These are phyloP conservation scores for Mycosphaerella sp. DNA, from an alignment of 2,329 filamentous ascomycete genomes.

Conservation along the genomic window DNA sequence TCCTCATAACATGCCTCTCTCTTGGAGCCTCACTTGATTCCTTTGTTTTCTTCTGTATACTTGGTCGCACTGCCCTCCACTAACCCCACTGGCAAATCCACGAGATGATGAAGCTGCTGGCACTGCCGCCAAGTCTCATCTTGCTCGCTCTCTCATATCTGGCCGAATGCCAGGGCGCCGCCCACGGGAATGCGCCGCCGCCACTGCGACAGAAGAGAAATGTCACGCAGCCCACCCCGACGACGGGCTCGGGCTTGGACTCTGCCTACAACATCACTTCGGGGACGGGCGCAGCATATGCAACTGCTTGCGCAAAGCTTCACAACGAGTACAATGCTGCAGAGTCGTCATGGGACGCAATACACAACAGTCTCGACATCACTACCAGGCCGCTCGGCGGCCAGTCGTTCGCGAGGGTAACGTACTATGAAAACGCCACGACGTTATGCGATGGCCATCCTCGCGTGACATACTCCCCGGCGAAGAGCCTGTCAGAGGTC, in stretches of 20 bases:
- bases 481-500: conserved; percentile 17
- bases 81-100: too few species aligned
- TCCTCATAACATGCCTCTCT: too few species aligned
- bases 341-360: neutral
- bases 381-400: conserved; percentile 16
- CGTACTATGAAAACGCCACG: conserved; percentile 27
- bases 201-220: neutral
- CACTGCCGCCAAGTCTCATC: conserved; percentile 16
- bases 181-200: neutral
- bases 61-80: too few species aligned
- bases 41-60: too few species aligned
- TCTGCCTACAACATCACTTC: neutral
- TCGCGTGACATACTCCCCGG: conserved; percentile 25
- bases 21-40: too few species aligned
- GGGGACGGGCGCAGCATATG: conserved; percentile 9
- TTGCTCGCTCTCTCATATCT: conserved; percentile 13
- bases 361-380: conserved; percentile 7
- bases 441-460: conserved; percentile 31
- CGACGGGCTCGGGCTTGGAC: neutral
- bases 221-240: neutral
- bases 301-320: conserved; percentile 8
- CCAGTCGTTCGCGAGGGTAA: conserved; percentile 14
- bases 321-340: conserved; percentile 5
- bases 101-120: conserved; percentile 8
- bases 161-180: neutral